phyloP scores from a whole-genome alignment of 2,329 filamentous ascomycete species.

The Sporothrix dimorphospora region DNA sequence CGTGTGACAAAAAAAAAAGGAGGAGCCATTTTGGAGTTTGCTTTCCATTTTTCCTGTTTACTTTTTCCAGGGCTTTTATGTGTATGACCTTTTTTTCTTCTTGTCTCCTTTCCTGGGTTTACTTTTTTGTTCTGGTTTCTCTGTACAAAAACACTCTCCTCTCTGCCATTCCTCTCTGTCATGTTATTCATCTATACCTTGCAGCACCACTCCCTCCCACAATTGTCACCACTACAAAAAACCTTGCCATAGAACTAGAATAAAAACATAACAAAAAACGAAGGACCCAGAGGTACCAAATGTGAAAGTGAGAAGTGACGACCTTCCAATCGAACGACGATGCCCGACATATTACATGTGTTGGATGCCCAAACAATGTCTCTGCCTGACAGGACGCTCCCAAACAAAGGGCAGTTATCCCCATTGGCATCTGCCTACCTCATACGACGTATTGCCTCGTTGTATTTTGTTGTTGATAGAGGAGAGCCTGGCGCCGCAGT shows the following conservation, averaged over 20 bases:
- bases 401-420: neutral
- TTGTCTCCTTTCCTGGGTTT: neutral
- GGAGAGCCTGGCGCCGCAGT: neutral
- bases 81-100: slow-evolving; percentile 23
- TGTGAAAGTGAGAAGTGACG: too few species aligned
- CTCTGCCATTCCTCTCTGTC: slow-evolving; percentile 14
- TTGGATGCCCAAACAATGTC: neutral
- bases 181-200: slow-evolving; percentile 13
- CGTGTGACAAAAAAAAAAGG: slow-evolving; percentile 15
- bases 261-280: slow-evolving; percentile 6
- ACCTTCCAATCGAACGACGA: neutral
- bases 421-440: neutral
- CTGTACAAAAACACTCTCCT: slow-evolving; percentile 22
- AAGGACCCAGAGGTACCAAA: too few species aligned
- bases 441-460: neutral
- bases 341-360: neutral
- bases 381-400: neutral
- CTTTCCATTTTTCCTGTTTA: neutral
- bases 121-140: neutral
- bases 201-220: neutral
- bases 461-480: neutral
- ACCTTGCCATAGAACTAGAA: slow-evolving; percentile 13
- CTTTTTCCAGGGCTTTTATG: slow-evolving; percentile 20
- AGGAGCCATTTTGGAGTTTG: slow-evolving; percentile 23
- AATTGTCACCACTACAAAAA: neutral